These are phyloP conservation scores for Ensete glaucum DNA, from an alignment of 176 grass and related monocot genomes.

Conservation along the genomic window DNA sequence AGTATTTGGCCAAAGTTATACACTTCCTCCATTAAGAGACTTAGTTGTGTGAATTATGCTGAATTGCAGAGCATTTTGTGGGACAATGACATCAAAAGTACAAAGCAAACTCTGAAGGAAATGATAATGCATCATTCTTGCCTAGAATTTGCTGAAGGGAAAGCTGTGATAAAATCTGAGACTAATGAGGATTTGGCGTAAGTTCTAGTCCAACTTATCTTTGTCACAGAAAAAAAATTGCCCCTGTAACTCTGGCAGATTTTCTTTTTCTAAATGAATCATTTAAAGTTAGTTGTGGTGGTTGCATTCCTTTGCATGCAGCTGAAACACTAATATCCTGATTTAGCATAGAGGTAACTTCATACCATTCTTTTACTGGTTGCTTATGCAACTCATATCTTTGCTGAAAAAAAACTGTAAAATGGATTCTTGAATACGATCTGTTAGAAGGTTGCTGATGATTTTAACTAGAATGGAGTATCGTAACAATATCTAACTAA, in stretches of 20 bases:
- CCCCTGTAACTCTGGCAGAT: neutral
- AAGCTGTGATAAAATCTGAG: slow-evolving; percentile 71
- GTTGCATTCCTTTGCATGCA: neutral
- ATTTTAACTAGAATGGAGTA: too few relatives aligned
- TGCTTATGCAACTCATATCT: too few relatives aligned
- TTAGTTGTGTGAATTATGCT: neutral
- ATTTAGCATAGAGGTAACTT: neutral
- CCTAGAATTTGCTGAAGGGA: slow-evolving; percentile 84
- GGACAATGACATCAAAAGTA: slow-evolving; percentile 97
- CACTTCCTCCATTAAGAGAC: neutral
- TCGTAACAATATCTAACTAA: too few relatives aligned
- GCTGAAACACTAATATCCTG: neutral
- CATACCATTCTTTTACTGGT: too few relatives aligned
- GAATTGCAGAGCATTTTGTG: slow-evolving; percentile 75
- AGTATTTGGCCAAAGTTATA: neutral
- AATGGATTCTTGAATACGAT: too few relatives aligned
- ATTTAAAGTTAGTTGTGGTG: neutral
- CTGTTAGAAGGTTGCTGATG: too few relatives aligned
- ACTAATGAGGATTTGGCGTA: slow-evolving; percentile 60
- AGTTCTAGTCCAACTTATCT: slow-evolving; percentile 27
- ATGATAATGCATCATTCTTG: slow-evolving; percentile 90
- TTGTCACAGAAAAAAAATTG: neutral
- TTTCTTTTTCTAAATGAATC: neutral
- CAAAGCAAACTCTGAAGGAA: slow-evolving; percentile 82
- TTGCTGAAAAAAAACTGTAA: too few relatives aligned